Base-by-base conservation (phyloP, 1,139 yeast genomes). In the Hansenula sp. region DNA sequence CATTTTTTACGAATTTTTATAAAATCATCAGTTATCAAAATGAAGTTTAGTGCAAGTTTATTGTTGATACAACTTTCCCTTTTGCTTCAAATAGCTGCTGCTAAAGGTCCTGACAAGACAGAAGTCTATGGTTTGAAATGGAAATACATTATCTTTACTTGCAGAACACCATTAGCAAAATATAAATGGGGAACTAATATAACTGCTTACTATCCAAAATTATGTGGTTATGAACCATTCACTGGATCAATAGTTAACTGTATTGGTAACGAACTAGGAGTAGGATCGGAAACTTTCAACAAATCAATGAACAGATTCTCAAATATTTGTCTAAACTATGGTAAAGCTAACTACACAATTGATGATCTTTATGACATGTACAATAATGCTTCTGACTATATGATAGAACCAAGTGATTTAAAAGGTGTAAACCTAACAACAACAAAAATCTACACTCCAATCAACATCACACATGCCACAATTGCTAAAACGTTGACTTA, bases 381-480 rank as follows among this genome's bases (percentile, higher is more conserved):
- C 31, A 39, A 42, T 6, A 52, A 52, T 33, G 52, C 51, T 2
- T 48, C 56, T 0, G 9, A 42, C 10, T 44, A 42, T 30, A 32
- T 32, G 3, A 14, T 46, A 3, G 36, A 38, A 14, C 11, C 25
- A 36, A 12, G 16, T 22, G 30, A 20, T 19, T 5, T 27, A 2
- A 17, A 25, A 10, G 14, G 13, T 3, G 12, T 22, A 6, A 19
- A 22, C 16, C 18, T 21, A 21, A 21, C 24, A 7, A 21, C 24
- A 21, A 21, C 35, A 9, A n/a, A 10, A 13, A 17, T 29, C 16
- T 29, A 35, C 14, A 17, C 37, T 3, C 45, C 44, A 11, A 17
- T 41, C 11, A 22, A 11, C 5, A 17, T 30, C 3, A 29, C 32
- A 4, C 39, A 31, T 25, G 39, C 37, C 11, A 21, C 24, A 1